These are phyloP conservation scores for Calcarisporium arbuscula DNA, from an alignment of 2,329 filamentous ascomycete genomes.

Conservation along the genomic window DNA sequence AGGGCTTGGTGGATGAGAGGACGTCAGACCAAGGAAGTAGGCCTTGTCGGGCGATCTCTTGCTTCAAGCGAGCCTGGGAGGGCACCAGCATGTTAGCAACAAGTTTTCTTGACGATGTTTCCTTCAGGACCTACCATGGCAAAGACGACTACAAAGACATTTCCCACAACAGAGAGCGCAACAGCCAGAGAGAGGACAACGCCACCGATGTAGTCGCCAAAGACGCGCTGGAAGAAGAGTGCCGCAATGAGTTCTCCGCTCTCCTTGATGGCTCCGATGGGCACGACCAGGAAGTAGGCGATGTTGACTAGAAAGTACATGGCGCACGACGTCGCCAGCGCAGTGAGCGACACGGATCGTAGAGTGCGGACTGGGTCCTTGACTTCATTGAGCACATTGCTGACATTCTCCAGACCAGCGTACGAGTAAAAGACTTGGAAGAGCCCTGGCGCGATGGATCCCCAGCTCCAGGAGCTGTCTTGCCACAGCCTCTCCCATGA, in stretches of 20 bases:
- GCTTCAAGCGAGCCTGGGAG: slow-evolving; percentile 57
- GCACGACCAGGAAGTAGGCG: slow-evolving; percentile 56
- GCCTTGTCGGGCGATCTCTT: slow-evolving; percentile 66
- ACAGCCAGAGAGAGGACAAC: slow-evolving; percentile 57
- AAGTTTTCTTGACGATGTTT: neutral
- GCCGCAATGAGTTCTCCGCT: slow-evolving; percentile 64
- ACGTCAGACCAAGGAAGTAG: slow-evolving; percentile 58
- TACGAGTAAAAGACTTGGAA: slow-evolving; percentile 68
- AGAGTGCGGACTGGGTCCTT: slow-evolving; percentile 61
- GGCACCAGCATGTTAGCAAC: slow-evolving; percentile 14
- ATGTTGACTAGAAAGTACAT: slow-evolving; percentile 64
- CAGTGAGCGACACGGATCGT: slow-evolving; percentile 53
- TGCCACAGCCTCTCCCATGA: slow-evolving; percentile 53
- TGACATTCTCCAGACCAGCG: slow-evolving; percentile 58
- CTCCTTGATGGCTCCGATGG: slow-evolving; percentile 58
- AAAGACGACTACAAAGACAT: slow-evolving; percentile 69
- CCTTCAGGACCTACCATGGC: slow-evolving; percentile 53
- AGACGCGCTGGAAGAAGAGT: slow-evolving; percentile 58
- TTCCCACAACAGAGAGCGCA: slow-evolving; percentile 61
- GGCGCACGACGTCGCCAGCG: slow-evolving; percentile 53
- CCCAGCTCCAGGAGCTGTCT: slow-evolving; percentile 63
- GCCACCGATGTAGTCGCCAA: slow-evolving; percentile 52
- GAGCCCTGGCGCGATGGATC: slow-evolving; percentile 58
- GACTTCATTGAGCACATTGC: slow-evolving; percentile 67
- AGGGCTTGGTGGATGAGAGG: slow-evolving; percentile 60